These are phyloP conservation scores for Agaricus blazei DNA, from an alignment of 768 basidiomycete species.

Conservation along the genomic window DNA sequence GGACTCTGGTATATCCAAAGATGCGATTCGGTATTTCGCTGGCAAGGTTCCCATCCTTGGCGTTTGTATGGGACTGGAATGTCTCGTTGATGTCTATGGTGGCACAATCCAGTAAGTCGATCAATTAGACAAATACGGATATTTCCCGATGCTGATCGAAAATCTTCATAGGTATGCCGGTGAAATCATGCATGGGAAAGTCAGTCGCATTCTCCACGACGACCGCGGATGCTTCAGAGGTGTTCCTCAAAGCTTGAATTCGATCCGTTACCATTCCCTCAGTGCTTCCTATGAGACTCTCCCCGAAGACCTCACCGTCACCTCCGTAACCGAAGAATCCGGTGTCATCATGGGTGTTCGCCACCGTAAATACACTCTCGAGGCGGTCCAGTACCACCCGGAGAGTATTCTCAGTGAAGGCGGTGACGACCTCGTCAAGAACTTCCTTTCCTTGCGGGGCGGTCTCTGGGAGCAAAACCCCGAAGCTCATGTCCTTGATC, in stretches of 20 bases:
- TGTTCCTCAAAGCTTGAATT: constrained; percentile 77
- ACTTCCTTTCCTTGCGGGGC: constrained; percentile 84
- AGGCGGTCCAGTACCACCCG: constrained; percentile 97
- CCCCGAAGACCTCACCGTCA: constrained; percentile 76
- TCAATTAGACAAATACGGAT: neutral
- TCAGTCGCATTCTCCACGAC: constrained; percentile 80
- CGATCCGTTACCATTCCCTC: constrained; percentile 95
- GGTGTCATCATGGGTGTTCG: constrained; percentile 98
- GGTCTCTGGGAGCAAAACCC: constrained; percentile 89
- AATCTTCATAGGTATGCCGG: constrained; percentile 70
- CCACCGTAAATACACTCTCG: constrained; percentile 79
- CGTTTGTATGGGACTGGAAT: constrained; percentile 98
- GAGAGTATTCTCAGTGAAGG: constrained; percentile 92
- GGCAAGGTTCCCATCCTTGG: constrained; percentile 94
- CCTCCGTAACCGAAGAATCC: constrained; percentile 80
- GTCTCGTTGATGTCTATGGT: constrained; percentile 87
- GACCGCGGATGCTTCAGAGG: constrained; percentile 83
- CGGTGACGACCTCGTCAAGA: constrained; percentile 81
- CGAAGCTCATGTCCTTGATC: constrained; percentile 58
- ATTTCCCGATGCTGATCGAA: neutral
- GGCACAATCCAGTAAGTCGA: constrained; percentile 73
- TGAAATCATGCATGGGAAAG: constrained; percentile 98
- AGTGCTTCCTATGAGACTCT: constrained; percentile 75
- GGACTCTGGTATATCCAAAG: constrained; percentile 89
- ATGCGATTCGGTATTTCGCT: constrained; percentile 81